These are phyloP conservation scores for Neurospora sp. DNA, from an alignment of 495 filamentous ascomycete genomes.

Conservation along the genomic window DNA sequence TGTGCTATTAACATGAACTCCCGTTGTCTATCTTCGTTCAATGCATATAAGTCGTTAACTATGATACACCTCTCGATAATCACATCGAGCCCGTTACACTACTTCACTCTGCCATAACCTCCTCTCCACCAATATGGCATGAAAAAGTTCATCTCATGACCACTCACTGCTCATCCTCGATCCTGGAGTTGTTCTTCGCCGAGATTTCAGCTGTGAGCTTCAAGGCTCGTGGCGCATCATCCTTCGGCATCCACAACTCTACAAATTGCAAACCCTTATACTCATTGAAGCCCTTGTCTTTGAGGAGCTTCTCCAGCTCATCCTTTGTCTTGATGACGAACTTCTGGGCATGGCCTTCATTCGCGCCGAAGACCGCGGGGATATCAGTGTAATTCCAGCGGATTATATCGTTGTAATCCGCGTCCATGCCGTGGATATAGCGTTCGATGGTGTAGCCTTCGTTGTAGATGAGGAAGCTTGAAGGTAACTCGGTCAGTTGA, in stretches of 20 bases:
- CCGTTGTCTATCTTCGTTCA: neutral
- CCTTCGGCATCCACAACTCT: constrained; percentile 74
- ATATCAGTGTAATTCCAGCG: constrained; percentile 64
- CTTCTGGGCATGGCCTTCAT: constrained; percentile 45
- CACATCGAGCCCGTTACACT: neutral
- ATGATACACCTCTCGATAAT: neutral
- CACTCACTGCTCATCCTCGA: constrained; percentile 8
- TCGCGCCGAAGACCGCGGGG: constrained; percentile 56
- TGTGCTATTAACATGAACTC: neutral
- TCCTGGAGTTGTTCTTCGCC: constrained; percentile 43
- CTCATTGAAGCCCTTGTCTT: constrained; percentile 51
- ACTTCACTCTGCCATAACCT: neutral
- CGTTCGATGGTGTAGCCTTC: constrained; percentile 71
- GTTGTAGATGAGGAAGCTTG: constrained; percentile 65
- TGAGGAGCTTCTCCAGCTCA: constrained; percentile 59
- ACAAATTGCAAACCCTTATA: constrained; percentile 53
- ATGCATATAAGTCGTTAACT: neutral
- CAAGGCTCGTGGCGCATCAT: constrained; percentile 67
- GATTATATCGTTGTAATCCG: constrained; percentile 68
- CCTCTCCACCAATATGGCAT: neutral
- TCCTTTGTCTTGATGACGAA: constrained; percentile 62
- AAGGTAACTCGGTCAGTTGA: neutral
- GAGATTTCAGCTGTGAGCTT: constrained; percentile 62
- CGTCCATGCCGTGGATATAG: constrained; percentile 67
- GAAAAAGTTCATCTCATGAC: neutral